Evolutionary conservation across 2,329 filamentous ascomycete genomes (phyloP).

Genomic region (Rhynchosporium secalis): DNA sequence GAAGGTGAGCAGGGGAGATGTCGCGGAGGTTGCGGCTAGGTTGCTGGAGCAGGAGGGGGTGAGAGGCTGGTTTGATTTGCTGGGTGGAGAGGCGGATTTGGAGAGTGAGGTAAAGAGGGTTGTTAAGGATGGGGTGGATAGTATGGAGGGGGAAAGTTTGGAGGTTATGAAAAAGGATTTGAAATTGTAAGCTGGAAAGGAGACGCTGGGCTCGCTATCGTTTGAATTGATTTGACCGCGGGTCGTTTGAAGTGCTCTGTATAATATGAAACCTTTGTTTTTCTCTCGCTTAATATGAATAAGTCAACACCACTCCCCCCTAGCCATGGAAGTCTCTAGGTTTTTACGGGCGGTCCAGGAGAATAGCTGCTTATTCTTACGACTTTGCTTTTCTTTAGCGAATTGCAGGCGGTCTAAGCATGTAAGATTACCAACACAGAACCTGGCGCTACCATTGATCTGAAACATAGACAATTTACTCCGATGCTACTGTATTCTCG

Average conservation of each 20-base stretch:
- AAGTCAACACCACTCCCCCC: too few species aligned
- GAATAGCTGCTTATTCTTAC: too few species aligned
- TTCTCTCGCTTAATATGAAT: neutral
- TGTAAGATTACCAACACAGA: slow-evolving; percentile 49
- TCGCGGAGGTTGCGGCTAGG: slow-evolving; percentile 58
- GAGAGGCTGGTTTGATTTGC: slow-evolving; percentile 34
- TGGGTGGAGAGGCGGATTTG: slow-evolving; percentile 54
- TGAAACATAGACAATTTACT: slow-evolving; percentile 76
- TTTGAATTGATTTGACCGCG: neutral
- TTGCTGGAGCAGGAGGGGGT: slow-evolving; percentile 50
- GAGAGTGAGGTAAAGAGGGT: slow-evolving; percentile 34
- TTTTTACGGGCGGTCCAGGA: too few species aligned
- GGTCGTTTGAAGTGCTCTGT: too few species aligned
- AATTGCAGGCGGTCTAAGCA: slow-evolving; percentile 36
- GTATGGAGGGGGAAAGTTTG: slow-evolving; percentile 45
- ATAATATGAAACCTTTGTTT: neutral
- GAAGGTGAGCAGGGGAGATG: slow-evolving; percentile 54
- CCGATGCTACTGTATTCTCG: slow-evolving; percentile 67
- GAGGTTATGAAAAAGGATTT: slow-evolving; percentile 25
- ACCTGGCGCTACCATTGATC: slow-evolving; percentile 52
- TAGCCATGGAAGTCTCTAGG: too few species aligned
- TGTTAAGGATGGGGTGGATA: slow-evolving; percentile 17
- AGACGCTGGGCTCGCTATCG: neutral
- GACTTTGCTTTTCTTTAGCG: neutral
- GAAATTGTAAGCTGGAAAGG: neutral